Conservation (phyloP, 2,329 filamentous ascomycete species). For the Phyllosticta citrichinensis region DNA sequence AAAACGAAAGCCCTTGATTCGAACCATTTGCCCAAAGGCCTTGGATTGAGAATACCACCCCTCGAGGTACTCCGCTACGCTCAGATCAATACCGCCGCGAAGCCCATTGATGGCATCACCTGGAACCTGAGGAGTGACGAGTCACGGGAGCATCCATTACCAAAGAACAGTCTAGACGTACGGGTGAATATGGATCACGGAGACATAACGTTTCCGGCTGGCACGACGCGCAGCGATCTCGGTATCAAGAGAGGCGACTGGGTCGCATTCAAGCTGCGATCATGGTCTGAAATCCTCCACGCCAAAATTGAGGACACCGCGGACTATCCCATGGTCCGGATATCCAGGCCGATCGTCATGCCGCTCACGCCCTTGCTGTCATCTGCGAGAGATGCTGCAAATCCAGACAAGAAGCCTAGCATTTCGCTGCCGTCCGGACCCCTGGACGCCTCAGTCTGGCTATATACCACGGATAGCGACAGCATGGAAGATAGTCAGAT, state of each 20-base stretch:
- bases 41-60: slow-evolving; percentile 44
- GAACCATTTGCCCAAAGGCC: slow-evolving; percentile 40
- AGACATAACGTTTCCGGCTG: slow-evolving; percentile 33
- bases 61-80: neutral
- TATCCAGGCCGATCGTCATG: neutral
- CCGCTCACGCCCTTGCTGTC: neutral
- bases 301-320: neutral
- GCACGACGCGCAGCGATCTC: neutral
- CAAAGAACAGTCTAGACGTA: neutral
- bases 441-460: slow-evolving; percentile 23
- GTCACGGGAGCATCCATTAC: neutral
- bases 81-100: slow-evolving; percentile 11
- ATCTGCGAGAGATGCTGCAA: neutral
- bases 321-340: neutral
- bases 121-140: neutral
- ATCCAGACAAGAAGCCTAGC: neutral
- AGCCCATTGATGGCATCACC: neutral
- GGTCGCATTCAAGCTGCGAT: slow-evolving; percentile 32
- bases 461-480: slow-evolving; percentile 51
- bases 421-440: slow-evolving; percentile 16
- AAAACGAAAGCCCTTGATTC: neutral
- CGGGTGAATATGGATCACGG: neutral
- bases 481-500: slow-evolving; percentile 38
- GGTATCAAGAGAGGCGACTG: slow-evolving; percentile 41
- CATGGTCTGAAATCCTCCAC: neutral